These are phyloP conservation scores for Naganishia randhawae DNA, from an alignment of 768 basidiomycete species.

Conservation along the genomic window DNA sequence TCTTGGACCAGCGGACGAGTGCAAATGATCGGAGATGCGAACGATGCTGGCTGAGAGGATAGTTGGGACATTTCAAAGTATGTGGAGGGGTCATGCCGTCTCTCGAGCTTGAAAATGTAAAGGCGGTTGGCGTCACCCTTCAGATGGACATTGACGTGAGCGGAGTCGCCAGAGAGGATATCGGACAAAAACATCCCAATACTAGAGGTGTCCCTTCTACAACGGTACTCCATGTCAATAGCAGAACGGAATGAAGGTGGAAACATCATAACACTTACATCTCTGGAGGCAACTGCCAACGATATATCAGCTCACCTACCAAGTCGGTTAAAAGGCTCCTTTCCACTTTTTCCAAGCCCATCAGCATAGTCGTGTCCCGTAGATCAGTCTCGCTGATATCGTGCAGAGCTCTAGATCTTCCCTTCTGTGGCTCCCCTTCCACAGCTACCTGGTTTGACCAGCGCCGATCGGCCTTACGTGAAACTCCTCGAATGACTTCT, in stretches of 20 bases:
- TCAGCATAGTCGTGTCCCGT: constrained; percentile 50
- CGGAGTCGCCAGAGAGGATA: constrained; percentile 30
- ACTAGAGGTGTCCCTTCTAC: background rate
- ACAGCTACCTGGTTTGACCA: constrained; percentile 11
- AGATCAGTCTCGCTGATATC: constrained; percentile 37
- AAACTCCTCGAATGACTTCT: constrained; percentile 20
- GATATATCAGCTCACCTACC: constrained; percentile 36
- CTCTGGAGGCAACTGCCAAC: constrained; percentile 5
- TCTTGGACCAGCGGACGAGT: constrained; percentile 67
- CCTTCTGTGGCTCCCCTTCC: background rate
- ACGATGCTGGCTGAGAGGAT: constrained; percentile 31
- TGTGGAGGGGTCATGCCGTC: background rate
- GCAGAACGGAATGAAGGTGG: background rate
- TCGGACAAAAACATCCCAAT: constrained; percentile 29
- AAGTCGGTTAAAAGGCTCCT: constrained; percentile 35
- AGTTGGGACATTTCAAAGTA: background rate
- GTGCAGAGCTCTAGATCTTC: background rate
- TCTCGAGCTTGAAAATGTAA: constrained; percentile 22
- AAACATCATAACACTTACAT: background rate
- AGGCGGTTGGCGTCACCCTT: background rate
- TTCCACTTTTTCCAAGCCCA: constrained; percentile 45
- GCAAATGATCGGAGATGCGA: constrained; percentile 60
- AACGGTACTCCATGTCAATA: background rate
- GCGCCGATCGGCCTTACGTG: constrained; percentile 14
- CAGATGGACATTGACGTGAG: constrained; percentile 40